Evolutionary conservation across 495 filamentous ascomycete species (phyloP).

Genomic region (Astrothelium subdiscretum): DNA sequence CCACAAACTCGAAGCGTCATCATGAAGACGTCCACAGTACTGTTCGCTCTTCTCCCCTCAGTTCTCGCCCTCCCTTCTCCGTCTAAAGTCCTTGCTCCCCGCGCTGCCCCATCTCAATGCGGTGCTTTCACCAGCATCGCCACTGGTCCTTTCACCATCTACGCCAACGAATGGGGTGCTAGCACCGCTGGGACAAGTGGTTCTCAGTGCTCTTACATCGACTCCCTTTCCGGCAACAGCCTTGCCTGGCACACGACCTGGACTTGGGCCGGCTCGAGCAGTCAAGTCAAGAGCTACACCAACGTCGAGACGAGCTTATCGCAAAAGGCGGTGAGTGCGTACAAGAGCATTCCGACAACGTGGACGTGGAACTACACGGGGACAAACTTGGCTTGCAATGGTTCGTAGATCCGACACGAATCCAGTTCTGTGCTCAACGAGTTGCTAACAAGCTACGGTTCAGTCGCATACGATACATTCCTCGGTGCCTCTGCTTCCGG

Average conservation of each 20-base stretch:
- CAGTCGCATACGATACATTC: slow-evolving; percentile 7
- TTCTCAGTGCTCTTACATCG: slow-evolving; percentile 11
- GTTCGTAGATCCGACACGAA: background rate
- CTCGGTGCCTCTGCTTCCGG: slow-evolving; percentile 3
- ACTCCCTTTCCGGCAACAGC: slow-evolving; percentile 4
- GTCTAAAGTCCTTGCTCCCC: slow-evolving; percentile 3
- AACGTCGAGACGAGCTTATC: slow-evolving; percentile 6
- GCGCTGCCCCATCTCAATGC: slow-evolving; percentile 4
- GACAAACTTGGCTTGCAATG: slow-evolving; percentile 7
- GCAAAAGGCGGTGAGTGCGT: slow-evolving; percentile 6
- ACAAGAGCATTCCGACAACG: slow-evolving; percentile 8
- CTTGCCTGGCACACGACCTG: slow-evolving; percentile 10
- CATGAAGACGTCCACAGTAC: background rate
- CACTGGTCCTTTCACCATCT: slow-evolving; percentile 7
- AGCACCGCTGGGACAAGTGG: slow-evolving; percentile 3
- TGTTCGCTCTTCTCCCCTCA: background rate
- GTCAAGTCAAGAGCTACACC: slow-evolving; percentile 9
- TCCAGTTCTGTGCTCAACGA: background rate
- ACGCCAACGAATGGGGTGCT: slow-evolving; percentile 9
- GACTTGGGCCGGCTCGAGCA: slow-evolving; percentile 8
- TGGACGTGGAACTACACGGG: slow-evolving; percentile 12
- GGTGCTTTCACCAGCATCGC: slow-evolving; percentile 4
- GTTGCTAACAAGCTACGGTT: background rate
- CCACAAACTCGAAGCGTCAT: background rate
- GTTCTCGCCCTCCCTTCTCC: slow-evolving; percentile 4